Conservation (phyloP, 1,139 yeast species). For the Taiozyma sp. region DNA sequence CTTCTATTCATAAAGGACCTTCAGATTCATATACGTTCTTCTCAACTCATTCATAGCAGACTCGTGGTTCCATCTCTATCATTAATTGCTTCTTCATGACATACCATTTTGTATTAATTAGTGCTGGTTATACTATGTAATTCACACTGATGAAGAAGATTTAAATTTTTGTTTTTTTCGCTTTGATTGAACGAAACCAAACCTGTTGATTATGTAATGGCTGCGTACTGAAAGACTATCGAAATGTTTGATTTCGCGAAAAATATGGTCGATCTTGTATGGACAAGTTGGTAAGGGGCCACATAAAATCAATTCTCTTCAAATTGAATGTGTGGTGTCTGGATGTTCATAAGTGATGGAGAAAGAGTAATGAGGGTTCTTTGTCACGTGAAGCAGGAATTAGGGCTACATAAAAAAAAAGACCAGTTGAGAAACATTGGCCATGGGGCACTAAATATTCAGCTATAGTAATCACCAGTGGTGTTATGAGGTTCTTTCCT, state of each 20-base stretch:
- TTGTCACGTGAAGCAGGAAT: not conserved
- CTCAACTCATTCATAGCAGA: not conserved
- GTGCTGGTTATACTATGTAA: slow-evolving; percentile 2
- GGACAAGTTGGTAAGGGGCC: not conserved
- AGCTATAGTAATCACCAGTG: no score
- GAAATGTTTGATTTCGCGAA: not conserved
- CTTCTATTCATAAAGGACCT: not conserved
- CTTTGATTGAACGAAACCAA: not conserved
- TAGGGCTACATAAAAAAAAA: not conserved
- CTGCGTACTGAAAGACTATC: not conserved
- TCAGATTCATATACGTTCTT: not conserved
- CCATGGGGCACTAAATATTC: no score
- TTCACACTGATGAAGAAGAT: not conserved
- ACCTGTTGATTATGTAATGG: not conserved
- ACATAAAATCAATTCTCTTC: not conserved
- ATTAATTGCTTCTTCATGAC: not conserved
- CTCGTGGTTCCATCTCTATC: not conserved
- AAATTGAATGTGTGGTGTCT: not conserved
- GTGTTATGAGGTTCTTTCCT: no score
- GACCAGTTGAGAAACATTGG: no score
- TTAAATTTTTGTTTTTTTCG: not conserved
- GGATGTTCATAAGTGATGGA: not conserved
- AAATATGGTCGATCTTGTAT: not conserved
- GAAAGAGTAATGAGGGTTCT: not conserved
- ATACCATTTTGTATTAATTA: slow-evolving; percentile 13